Base-by-base conservation (phyloP, 2,329 filamentous ascomycete genomes). In the Paradendryphiella salina region DNA sequence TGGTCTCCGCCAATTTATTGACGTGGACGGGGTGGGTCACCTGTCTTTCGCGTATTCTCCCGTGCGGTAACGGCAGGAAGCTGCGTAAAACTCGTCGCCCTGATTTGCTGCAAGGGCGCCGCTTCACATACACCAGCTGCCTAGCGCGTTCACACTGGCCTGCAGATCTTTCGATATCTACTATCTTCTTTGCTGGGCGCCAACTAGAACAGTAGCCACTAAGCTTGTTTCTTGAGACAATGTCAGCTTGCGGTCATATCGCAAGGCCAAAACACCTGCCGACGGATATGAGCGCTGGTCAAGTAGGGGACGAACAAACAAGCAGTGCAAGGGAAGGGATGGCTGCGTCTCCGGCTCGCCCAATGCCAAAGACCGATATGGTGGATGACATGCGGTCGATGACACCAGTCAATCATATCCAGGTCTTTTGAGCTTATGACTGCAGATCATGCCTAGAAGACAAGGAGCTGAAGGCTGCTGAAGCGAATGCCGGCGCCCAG, bases 231-330 rank as follows among this genome's bases (percentile, higher is more conserved):
- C 35, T 21, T 36, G 44, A 59, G 56, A 59, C 34, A 47, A 57
- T 39, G 41, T 46, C 48, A 31, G 31, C n/a, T 41, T 14, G 39
- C 40, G 34, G 33, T 45, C 39, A 35, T 46, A 34, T 20, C 28
- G 40, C 41, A 18, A 38, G 54, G 31, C 60, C 60, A 42, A 52
- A 38, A 60, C 50, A 48, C 60, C 56, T 58, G 58, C 46, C 35
- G 28, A 54, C 58, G 61, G 62, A 66, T 47, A 60, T 69, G 38
- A 56, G 62, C 61, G 63, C 57, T 54, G 49, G 45, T 46, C 46
- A 48, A 39, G 33, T 41, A 14, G 13, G 33, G 42, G 32, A 29
- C 42, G 41, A 50, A 50, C 18, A 32, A 18, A 23, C 31, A 47
- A 40, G 32, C 45, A 32, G 37, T 47, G 45, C 45, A 23, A 21